Percentiles rank a stretch among this genome's conserved stretches.
Conservation (phyloP, 129 eudicot species). For the Heracleum sosnowskyi region DNA sequence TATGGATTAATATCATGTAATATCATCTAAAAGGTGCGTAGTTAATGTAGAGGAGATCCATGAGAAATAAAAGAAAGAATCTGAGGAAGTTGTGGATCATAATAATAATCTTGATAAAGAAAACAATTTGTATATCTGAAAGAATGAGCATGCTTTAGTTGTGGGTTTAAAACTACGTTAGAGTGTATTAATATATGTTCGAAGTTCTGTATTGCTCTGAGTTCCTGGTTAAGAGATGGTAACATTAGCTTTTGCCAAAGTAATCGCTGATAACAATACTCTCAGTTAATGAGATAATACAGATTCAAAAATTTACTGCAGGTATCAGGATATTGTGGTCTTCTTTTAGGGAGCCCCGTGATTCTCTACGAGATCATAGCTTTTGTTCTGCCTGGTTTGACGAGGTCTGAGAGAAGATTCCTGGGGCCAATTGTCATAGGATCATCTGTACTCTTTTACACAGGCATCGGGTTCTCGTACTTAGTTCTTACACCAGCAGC, state of each 20-base stretch:
- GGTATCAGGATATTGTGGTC: constrained; percentile 99
- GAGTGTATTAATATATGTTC: background rate
- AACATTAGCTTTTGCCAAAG: background rate
- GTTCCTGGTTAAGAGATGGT: background rate
- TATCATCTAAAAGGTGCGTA: no score
- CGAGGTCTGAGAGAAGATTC: constrained; percentile 75
- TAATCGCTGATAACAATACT: background rate
- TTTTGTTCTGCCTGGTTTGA: constrained; percentile 86
- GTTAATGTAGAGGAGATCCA: no score
- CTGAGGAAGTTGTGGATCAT: background rate
- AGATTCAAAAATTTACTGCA: constrained; percentile 20
- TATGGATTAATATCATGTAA: no score
- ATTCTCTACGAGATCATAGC: constrained; percentile 95
- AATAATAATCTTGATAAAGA: background rate
- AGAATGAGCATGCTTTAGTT: background rate
- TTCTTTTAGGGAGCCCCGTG: constrained; percentile 86
- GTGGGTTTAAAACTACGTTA: background rate
- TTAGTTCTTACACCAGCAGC: constrained; percentile 94
- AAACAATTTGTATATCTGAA: background rate
- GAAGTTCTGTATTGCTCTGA: background rate
- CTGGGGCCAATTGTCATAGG: constrained; percentile 86
- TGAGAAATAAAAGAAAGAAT: background rate
- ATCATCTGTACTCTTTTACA: constrained; percentile 82
- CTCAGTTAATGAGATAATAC: background rate
- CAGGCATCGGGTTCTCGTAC: constrained; percentile 74